A percentile compares a stretch with the other conserved stretches of the same genome.
Evolutionary conservation across 208 protist genomes (phyloP).

Genomic region (Wallacemonas sp.): DNA sequence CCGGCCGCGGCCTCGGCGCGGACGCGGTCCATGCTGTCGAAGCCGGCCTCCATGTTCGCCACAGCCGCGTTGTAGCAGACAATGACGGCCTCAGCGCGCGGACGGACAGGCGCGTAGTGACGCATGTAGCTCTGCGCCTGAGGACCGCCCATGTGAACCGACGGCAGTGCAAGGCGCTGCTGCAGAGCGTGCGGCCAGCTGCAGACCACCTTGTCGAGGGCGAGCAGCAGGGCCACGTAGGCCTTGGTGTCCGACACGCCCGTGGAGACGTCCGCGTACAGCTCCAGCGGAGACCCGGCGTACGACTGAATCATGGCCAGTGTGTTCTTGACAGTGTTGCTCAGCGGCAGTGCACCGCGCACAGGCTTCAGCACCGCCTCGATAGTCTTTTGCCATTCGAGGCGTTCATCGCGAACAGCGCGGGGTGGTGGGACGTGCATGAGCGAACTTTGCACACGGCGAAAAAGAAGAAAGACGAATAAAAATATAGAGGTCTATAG

Average conservation of each 20-base stretch:
- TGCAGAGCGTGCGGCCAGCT: constrained; percentile 50
- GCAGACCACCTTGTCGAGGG: constrained; percentile 42
- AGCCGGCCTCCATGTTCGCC: constrained; percentile 38
- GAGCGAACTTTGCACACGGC: not conserved
- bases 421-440: constrained; percentile 34
- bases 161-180: constrained; percentile 33
- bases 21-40: constrained; percentile 41
- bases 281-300: constrained; percentile 24
- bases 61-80: constrained; percentile 67
- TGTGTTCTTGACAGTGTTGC: constrained; percentile 26
- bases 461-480: constrained; percentile 16
- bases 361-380: constrained; percentile 29
- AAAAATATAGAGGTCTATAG: constrained; percentile 13
- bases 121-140: not conserved
- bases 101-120: constrained; percentile 19
- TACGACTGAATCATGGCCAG: constrained; percentile 59
- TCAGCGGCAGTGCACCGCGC: constrained; percentile 20
- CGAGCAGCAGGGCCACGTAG: constrained; percentile 43
- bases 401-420: constrained; percentile 29
- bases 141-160: constrained; percentile 13
- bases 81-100: constrained; percentile 50
- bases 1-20: constrained; percentile 25
- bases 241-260: constrained; percentile 36
- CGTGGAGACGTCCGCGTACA: constrained; percentile 35
- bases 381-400: constrained; percentile 53